Conservation (phyloP, 441 rosid species). For the Croton setiger region DNA sequence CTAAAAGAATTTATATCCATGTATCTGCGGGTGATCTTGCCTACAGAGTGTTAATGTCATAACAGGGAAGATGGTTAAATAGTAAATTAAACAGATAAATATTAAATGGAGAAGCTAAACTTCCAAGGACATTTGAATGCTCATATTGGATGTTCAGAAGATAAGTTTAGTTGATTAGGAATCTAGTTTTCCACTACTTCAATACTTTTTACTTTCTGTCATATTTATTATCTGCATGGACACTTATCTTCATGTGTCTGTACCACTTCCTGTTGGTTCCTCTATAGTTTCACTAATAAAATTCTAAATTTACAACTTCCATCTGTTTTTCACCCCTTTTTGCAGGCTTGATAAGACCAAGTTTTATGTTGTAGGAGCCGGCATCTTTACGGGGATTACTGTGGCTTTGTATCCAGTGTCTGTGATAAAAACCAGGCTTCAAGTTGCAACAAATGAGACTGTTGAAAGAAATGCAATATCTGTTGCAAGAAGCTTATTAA, state of each 20-base stretch:
- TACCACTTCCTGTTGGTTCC: background rate
- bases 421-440: conserved; percentile 87
- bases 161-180: background rate
- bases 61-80: background rate
- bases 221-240: background rate
- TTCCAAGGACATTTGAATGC: background rate
- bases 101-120: background rate
- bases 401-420: conserved; percentile 87
- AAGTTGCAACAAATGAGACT: conserved; percentile 84
- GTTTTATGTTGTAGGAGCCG: conserved; percentile 93
- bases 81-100: background rate
- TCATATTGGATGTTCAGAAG: background rate
- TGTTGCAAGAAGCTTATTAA: conserved; percentile 63
- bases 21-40: background rate
- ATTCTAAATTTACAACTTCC: background rate
- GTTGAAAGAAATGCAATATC: conserved; percentile 70
- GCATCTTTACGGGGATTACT: conserved; percentile 91
- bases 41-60: background rate
- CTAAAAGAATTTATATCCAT: background rate
- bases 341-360: conserved; percentile 90
- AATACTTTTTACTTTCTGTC: background rate
- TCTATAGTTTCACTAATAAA: background rate
- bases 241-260: background rate
- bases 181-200: background rate
- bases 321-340: conserved; percentile 18